Percentiles rank a stretch among this genome's conserved stretches.
These are phyloP conservation scores for Heritiera littoralis DNA, from an alignment of 345 rosid genomes.

Conservation along the genomic window DNA sequence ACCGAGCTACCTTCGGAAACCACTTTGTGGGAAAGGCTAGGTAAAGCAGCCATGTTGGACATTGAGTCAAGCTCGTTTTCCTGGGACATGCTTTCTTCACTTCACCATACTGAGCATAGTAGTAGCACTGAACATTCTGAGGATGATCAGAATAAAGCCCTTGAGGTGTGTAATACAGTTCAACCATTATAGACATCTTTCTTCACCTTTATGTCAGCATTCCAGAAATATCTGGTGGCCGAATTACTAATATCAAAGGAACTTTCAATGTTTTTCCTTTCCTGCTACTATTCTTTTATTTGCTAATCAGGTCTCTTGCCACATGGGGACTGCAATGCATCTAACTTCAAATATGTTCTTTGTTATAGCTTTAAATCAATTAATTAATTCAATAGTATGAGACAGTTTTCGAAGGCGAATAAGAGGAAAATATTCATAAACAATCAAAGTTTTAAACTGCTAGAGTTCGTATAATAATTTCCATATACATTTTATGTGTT, in stretches of 20 bases:
- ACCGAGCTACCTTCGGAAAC: conserved; percentile 55
- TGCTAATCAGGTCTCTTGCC: background rate
- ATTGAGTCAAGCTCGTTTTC: conserved; percentile 69
- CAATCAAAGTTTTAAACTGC: background rate
- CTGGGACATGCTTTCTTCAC: conserved; percentile 93
- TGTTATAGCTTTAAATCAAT: background rate
- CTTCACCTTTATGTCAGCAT: background rate
- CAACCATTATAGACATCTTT: conserved; percentile 12
- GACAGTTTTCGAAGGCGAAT: conserved; percentile 7
- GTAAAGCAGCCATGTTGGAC: conserved; percentile 69
- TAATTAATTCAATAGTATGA: background rate
- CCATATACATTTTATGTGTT: background rate
- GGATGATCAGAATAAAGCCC: conserved; percentile 85
- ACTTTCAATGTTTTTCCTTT: background rate
- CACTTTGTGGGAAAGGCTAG: conserved; percentile 92
- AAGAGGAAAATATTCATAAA: conserved; percentile 8
- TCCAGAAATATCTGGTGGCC: background rate
- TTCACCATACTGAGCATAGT: conserved; percentile 93
- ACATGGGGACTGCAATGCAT: background rate
- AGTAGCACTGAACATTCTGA: conserved; percentile 80
- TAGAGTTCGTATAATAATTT: background rate
- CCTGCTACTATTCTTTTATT: conserved; percentile 2
- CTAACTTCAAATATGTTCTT: background rate
- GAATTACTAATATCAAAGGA: background rate
- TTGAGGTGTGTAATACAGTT: conserved; percentile 59